Conservation (phyloP, 2,329 filamentous ascomycete species). For the Pseudogymnoascus sp. region DNA sequence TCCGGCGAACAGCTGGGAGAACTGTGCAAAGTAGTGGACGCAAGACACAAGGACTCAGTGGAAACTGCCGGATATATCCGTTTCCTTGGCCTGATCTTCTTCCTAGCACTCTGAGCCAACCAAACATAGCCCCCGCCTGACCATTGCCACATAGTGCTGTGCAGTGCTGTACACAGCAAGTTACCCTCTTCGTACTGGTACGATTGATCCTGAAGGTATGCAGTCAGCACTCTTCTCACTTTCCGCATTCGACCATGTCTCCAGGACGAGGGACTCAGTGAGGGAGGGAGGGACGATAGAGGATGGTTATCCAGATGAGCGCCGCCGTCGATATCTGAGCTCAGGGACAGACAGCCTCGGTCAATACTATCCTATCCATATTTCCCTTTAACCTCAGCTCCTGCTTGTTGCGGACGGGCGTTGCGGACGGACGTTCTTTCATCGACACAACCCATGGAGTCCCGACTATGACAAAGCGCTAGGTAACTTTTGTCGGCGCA, state of each 20-base stretch:
- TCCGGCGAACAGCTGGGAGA: background rate
- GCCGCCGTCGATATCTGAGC: background rate
- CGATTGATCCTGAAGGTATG: background rate
- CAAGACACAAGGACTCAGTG: background rate
- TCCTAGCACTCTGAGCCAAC: background rate
- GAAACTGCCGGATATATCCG: constrained; percentile 1
- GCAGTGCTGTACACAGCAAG: background rate
- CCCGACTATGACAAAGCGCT: constrained; percentile 4
- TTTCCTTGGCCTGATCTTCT: background rate
- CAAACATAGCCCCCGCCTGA: background rate
- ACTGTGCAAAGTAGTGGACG: background rate
- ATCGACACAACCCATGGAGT: background rate
- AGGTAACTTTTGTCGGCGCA: background rate
- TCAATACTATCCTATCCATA: background rate
- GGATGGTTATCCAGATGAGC: background rate
- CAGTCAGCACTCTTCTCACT: constrained; percentile 6
- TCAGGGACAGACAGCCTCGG: background rate
- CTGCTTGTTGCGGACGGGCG: background rate
- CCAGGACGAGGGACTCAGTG: background rate
- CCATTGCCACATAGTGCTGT: background rate
- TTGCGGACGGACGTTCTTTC: background rate
- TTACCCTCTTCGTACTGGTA: constrained; percentile 2
- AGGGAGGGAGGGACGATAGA: background rate
- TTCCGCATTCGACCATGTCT: background rate
- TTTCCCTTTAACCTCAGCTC: background rate